Conservation (phyloP, 163 green algal species). For the Coccomyxa subellipsoidea region DNA sequence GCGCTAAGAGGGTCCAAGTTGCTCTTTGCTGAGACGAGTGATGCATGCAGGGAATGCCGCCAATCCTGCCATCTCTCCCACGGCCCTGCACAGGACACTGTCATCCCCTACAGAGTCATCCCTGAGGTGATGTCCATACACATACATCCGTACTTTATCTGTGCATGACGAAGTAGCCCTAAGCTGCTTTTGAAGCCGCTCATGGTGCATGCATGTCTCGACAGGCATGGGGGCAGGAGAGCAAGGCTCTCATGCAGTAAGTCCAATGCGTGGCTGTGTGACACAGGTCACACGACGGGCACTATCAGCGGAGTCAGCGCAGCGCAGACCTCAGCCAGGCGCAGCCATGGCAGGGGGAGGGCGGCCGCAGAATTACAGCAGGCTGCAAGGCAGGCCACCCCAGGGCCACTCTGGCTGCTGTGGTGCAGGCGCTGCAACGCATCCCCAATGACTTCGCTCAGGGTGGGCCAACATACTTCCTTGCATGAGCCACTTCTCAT, state of each 20-base stretch:
- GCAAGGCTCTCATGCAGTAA: background rate
- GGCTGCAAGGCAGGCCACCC: conserved; percentile 40
- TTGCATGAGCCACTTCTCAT: background rate
- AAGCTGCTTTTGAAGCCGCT: no score
- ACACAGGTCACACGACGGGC: background rate
- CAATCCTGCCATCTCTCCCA: background rate
- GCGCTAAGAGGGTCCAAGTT: no score
- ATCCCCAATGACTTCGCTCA: background rate
- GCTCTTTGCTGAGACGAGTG: background rate
- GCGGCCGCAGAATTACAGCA: background rate
- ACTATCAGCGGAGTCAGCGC: no score
- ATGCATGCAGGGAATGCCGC: background rate
- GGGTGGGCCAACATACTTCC: background rate
- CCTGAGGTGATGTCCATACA: background rate
- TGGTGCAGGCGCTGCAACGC: conserved; percentile 15
- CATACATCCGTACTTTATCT: no score
- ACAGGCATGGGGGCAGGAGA: no score
- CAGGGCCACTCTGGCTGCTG: conserved; percentile 17
- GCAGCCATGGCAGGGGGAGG: conserved; percentile 1
- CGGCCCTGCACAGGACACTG: background rate
- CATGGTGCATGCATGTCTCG: no score
- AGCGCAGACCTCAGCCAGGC: background rate
- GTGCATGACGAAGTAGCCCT: no score
- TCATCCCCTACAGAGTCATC: background rate
- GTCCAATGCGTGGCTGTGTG: background rate